Percentiles rank a stretch among this genome's conserved stretches.
phyloP scores from a whole-genome alignment of 225 moss, liverwort and hornwort genomes.

The Pleurozium schreberi region DNA sequence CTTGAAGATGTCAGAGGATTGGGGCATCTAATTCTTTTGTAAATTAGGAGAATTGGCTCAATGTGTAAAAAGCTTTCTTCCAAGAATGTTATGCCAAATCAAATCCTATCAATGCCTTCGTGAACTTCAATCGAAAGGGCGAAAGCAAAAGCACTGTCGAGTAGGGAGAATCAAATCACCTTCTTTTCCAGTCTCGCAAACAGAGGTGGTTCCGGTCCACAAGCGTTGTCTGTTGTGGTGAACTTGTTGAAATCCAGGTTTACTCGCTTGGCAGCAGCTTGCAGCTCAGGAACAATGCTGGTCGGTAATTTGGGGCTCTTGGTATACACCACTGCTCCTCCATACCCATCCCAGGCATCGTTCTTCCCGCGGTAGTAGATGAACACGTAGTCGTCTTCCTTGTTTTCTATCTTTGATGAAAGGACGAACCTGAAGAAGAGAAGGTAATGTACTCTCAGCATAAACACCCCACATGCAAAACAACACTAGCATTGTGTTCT shows the following conservation, averaged over 20 bases:
- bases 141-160: background rate
- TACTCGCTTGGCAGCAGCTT: slow-evolving; percentile 45
- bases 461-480: background rate
- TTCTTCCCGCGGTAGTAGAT: slow-evolving; percentile 88
- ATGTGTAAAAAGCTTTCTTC: background rate
- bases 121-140: background rate
- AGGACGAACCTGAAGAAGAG: slow-evolving; percentile 53
- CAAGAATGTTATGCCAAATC: background rate
- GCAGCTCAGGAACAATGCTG: slow-evolving; percentile 62
- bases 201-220: slow-evolving; percentile 76
- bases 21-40: background rate
- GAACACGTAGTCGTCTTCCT: slow-evolving; percentile 71
- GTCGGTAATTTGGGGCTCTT: slow-evolving; percentile 50
- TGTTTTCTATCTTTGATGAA: slow-evolving; percentile 47
- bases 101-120: background rate
- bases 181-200: slow-evolving; percentile 74
- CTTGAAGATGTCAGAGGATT: background rate
- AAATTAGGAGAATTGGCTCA: background rate
- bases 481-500: background rate
- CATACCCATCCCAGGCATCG: slow-evolving; percentile 99
- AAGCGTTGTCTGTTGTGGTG: slow-evolving; percentile 70
- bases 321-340: slow-evolving; percentile 92
- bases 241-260: slow-evolving; percentile 86
- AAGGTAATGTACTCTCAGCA: background rate
- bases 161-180: background rate